Base-by-base conservation (phyloP, 2,329 filamentous ascomycete genomes). In the Periconia sp. region DNA sequence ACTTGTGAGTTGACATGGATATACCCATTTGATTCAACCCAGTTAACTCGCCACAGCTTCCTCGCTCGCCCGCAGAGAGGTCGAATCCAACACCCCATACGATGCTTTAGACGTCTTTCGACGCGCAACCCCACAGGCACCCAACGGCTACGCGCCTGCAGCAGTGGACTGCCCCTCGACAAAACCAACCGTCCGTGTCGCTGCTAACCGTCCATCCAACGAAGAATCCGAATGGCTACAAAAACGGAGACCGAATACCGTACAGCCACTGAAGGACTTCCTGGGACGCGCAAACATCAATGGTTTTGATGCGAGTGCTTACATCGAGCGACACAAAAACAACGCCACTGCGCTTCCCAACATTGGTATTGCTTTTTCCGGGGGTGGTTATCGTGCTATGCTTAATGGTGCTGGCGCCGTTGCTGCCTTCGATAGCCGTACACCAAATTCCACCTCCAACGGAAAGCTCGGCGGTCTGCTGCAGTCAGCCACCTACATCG, bases 381-480 rank as follows among this genome's bases (percentile, higher is more conserved):
- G 91, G 13, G 92, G 92, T 69, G 92, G 92, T 35, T 96, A 94
- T 71, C 82, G 92, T 52, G 91, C 92, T n/a, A 80, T 95, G 77
- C 79, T 92, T 77, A 93, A 89, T 67, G 91, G 90, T 37, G 92
- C 87, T 15, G 92, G 92, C 55, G 88, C 87, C 42, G 64, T 96
- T 15, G 84, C 89, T 30, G 92, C 91, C 0, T 92, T 91, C 60
- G 92, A 96, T 71, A 83, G 75, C 62, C 84, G 92, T 18, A 92
- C 89, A 0, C 70, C 79, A 0, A 83, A 84, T 51, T 79, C 86
- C 2, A 88, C 84, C 0, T 74, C 65, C 8, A 65, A 76, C 3
- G 90, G 90, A 3, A 88, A 91, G 45, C 79, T 96, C 20, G 90
- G 91, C 47, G 92, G 92, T 3, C 76, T 96, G 58, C 77, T 96